Percentiles rank a stretch among this genome's conserved stretches.
Conservation (phyloP, 768 basidiomycete species). For the Amanita polypyramis region DNA sequence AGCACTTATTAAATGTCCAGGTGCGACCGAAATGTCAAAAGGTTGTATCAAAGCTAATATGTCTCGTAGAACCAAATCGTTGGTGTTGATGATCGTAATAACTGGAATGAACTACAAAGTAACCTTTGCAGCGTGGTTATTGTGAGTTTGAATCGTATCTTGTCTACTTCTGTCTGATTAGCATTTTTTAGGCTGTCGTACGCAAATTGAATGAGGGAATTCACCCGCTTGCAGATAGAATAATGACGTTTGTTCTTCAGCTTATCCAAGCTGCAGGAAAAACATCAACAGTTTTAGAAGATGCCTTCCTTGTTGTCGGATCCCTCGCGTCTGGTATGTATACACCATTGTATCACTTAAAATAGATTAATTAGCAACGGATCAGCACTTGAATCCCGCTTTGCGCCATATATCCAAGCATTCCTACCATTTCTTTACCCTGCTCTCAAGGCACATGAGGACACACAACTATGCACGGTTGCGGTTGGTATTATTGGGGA, state of each 20-base stretch:
- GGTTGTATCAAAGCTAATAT: not conserved
- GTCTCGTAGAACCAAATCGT: slow-evolving; percentile 74
- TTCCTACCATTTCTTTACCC: slow-evolving; percentile 51
- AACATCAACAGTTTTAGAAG: slow-evolving; percentile 90
- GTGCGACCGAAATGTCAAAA: slow-evolving; percentile 25
- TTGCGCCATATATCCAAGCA: slow-evolving; percentile 74
- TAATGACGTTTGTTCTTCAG: slow-evolving; percentile 86
- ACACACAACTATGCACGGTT: slow-evolving; percentile 91
- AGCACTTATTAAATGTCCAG: slow-evolving; percentile 77
- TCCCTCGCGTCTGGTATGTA: slow-evolving; percentile 63
- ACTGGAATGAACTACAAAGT: slow-evolving; percentile 97
- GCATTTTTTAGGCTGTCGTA: slow-evolving; percentile 55
- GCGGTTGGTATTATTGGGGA: slow-evolving; percentile 95
- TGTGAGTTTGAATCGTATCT: slow-evolving; percentile 32
- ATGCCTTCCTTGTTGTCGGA: slow-evolving; percentile 91
- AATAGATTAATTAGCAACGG: slow-evolving; percentile 1
- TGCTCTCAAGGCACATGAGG: slow-evolving; percentile 87
- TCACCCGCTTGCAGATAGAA: slow-evolving; percentile 81
- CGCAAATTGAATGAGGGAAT: slow-evolving; percentile 79
- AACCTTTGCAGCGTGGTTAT: slow-evolving; percentile 89
- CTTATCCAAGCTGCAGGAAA: slow-evolving; percentile 84
- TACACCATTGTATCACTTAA: not conserved
- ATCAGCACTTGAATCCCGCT: slow-evolving; percentile 64
- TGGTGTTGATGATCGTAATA: slow-evolving; percentile 92
- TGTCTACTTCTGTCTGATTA: slow-evolving; percentile 1